A percentile compares a stretch with the other conserved stretches of the same genome.
Evolutionary conservation across 345 rosid genomes (phyloP).

Genomic region (Mallotus nudiflorus): DNA sequence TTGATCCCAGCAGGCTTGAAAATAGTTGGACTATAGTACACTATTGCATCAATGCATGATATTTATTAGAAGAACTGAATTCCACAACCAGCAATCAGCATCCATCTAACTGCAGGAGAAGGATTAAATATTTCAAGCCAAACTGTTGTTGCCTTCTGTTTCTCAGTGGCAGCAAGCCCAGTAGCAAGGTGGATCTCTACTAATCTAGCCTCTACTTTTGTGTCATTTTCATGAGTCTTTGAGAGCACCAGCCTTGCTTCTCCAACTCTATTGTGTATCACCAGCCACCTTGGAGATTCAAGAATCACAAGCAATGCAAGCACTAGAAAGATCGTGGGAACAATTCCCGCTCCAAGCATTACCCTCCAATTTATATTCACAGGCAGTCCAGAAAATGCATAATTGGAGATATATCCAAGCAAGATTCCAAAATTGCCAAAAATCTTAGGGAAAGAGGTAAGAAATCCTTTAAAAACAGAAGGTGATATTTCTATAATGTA

Average conservation of each 20-base stretch:
- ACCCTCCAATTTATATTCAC: no score
- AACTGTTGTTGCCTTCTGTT: constrained; percentile 30
- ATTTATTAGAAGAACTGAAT: constrained; percentile 25
- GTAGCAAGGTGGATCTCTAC: constrained; percentile 25
- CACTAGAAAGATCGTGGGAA: constrained; percentile 12
- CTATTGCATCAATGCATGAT: constrained; percentile 21
- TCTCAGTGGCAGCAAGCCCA: constrained; percentile 18
- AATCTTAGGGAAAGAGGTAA: constrained; percentile 23
- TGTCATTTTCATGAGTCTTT: constrained; percentile 12
- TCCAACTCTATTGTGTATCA: constrained; percentile 15
- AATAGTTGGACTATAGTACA: constrained; percentile 24
- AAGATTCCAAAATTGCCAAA: constrained; percentile 17
- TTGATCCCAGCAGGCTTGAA: constrained; percentile 20
- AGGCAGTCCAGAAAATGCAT: no score
- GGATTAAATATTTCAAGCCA: constrained; percentile 21
- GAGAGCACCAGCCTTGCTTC: constrained; percentile 16
- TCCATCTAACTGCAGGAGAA: constrained; percentile 15
- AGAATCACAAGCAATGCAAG: constrained; percentile 23
- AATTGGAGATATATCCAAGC: no score
- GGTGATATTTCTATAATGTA: constrained; percentile 26
- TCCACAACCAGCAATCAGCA: constrained; percentile 20
- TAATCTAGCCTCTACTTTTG: no score
- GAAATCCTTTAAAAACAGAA: constrained; percentile 20
- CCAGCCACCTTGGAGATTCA: constrained; percentile 28
- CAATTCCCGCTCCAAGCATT: no score